Evolutionary conservation across 2,329 filamentous ascomycete species (phyloP).

Genomic region (Magnaporthiopsis rhizophila): DNA sequence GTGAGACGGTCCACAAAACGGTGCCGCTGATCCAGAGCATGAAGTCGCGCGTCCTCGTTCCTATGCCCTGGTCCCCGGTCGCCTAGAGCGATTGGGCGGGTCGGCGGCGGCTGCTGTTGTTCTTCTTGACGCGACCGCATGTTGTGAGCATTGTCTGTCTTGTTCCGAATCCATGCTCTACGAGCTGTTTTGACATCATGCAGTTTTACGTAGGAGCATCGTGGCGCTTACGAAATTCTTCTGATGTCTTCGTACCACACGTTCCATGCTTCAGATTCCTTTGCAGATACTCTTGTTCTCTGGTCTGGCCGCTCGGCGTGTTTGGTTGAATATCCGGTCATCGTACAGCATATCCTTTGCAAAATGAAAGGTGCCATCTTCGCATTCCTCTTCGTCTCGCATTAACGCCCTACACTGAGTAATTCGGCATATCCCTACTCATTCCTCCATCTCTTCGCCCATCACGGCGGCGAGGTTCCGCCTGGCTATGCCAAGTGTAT

Average conservation of each 20-base stretch:
- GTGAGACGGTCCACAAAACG: conserved; percentile 95
- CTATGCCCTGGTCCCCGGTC: conserved; percentile 95
- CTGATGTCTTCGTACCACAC: background rate
- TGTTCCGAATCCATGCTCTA: background rate
- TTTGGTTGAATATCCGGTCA: background rate
- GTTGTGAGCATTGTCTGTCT: background rate
- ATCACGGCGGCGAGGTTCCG: conserved; percentile 71
- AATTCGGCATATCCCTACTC: background rate
- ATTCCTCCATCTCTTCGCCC: conserved; percentile 44
- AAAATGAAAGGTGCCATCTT: background rate
- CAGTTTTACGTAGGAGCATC: background rate
- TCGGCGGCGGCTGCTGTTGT: background rate
- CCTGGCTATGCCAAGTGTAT: conserved; percentile 62
- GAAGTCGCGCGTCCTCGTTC: conserved; percentile 88
- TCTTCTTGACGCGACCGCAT: background rate
- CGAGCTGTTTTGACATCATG: background rate
- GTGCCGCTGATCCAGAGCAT: conserved; percentile 94
- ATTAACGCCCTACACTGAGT: background rate
- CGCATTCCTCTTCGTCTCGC: background rate
- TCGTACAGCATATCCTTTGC: background rate
- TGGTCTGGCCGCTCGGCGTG: background rate
- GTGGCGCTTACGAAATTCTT: background rate
- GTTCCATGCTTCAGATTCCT: background rate
- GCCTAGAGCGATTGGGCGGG: conserved; percentile 38
- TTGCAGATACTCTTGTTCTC: background rate